A percentile compares a stretch with the other conserved stretches of the same genome.
phyloP scores from a whole-genome alignment of 2,329 filamentous ascomycete species.

The Ceratocystis alfenasii region DNA sequence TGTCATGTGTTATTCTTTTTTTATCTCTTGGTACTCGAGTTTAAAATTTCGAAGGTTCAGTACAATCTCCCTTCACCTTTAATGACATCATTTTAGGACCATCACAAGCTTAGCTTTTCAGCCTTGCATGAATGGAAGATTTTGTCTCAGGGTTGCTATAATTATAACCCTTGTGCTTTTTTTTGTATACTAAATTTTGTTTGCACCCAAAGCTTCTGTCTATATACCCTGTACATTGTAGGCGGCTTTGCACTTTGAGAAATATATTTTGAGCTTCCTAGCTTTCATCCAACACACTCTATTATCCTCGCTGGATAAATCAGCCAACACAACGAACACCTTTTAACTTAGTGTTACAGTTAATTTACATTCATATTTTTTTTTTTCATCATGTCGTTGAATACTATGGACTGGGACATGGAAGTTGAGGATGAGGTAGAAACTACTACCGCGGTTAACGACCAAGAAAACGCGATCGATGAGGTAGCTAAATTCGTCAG shows the following conservation, averaged over 20 bases:
- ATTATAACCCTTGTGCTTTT: not conserved
- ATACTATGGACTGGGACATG: conserved; percentile 54
- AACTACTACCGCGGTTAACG: conserved; percentile 21
- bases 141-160: not conserved
- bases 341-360: not conserved
- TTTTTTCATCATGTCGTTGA: conserved; percentile 26
- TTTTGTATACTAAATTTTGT: not conserved
- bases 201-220: too few species aligned
- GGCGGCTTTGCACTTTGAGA: too few species aligned
- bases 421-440: conserved; percentile 56
- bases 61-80: not conserved
- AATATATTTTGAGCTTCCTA: not conserved
- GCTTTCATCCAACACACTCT: not conserved
- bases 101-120: not conserved
- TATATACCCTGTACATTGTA: too few species aligned
- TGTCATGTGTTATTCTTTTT: too few species aligned
- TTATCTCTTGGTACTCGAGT: too few species aligned
- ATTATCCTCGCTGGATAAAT: not conserved
- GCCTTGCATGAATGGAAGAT: not conserved
- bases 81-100: not conserved
- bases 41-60: too few species aligned
- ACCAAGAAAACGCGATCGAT: not conserved
- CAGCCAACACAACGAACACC: not conserved
- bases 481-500: not conserved
- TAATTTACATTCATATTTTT: not conserved